Base-by-base conservation (phyloP, 352 stramenopile genomes). In the Pythium aristosporum region DNA sequence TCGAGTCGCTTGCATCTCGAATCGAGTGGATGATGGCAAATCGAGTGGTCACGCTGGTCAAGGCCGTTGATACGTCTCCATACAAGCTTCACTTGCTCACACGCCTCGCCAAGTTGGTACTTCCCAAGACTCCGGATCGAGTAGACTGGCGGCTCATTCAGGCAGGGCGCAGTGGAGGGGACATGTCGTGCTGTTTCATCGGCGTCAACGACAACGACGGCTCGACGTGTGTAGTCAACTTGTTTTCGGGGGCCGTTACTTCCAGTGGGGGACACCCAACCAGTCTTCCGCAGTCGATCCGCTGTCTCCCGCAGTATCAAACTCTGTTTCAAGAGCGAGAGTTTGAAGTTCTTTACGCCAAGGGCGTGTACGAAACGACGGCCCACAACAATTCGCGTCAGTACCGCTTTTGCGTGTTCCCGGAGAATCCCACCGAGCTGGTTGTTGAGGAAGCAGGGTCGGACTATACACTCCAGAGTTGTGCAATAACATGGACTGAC, bases 311-410 rank as follows among this genome's bases (percentile, higher is more conserved):
- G 18, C 47, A 51, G 16, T 91, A 85, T 48, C 32, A 48, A 10
- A 44, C 53, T n/a, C 39, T 89, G 4, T 91, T 91, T 64, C 67
- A 72, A 3, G 47, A 57, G 0, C 57, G 67, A 34, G 79, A 91
- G 23, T 89, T 89, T 50, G 77, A 88, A 63, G 77, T 88, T 1
- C 69, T 65, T 10, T 65, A 47, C 34, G 32, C 34, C 0, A 70
- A 71, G 47, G 68, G 68, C 13, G 62, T 78, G 16, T 77, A 62
- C 36, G 41, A 80, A 13, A 65, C 60, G 41, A 84, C 77, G 0
- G 51, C 63, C 36, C 32, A 68, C 10, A 50, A 21, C 2, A 23
- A 72, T 32, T 65, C 65, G 15, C 63, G 62, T 2, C 69, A 67
- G 2, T 85, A 82, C 18, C 71, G 85, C 10, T 87, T 87, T 36